These are phyloP conservation scores for Candida khao-thaluensis DNA, from an alignment of 805 yeast genomes.

Conservation along the genomic window DNA sequence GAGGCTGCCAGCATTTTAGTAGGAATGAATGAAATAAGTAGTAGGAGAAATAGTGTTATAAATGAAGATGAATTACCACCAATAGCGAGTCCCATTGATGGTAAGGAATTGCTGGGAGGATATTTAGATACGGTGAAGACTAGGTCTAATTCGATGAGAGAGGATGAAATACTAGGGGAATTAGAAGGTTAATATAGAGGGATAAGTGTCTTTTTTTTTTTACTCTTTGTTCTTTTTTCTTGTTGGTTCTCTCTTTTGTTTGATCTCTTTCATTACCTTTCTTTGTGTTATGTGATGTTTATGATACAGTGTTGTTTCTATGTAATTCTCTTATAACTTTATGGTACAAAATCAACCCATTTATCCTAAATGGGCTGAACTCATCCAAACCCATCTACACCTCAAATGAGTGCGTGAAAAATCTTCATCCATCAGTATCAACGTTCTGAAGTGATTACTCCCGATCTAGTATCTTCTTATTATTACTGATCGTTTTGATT, in stretches of 20 bases:
- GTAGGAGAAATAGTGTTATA: constrained; percentile 15
- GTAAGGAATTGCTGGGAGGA: constrained; percentile 23
- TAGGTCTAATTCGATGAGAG: constrained; percentile 3
- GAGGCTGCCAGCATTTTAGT: constrained; percentile 79
- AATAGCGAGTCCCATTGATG: constrained; percentile 3
- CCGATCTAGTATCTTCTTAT: constrained; percentile 31
- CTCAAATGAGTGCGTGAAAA: too few relatives aligned
- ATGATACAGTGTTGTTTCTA: too few relatives aligned
- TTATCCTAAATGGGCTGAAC: too few relatives aligned
- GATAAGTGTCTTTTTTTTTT: too few relatives aligned
- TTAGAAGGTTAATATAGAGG: constrained; percentile 13
- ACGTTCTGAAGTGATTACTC: constrained; percentile 6
- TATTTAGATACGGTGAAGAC: constrained; percentile 34
- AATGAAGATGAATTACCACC: constrained; percentile 13
- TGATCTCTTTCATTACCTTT: too few relatives aligned
- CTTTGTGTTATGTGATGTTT: too few relatives aligned
- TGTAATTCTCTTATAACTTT: too few relatives aligned
- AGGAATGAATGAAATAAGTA: constrained; percentile 45
- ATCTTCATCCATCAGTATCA: constrained; percentile 7
- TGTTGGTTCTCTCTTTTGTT: too few relatives aligned
- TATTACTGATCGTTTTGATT: constrained; percentile 44
- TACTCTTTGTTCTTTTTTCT: too few relatives aligned
- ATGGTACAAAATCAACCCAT: too few relatives aligned
- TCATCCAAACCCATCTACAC: too few relatives aligned
- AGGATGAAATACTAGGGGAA: constrained; percentile 13